Evolutionary conservation across 2,329 filamentous ascomycete species (phyloP).

Genomic region (Colletotrichum zoysiae): DNA sequence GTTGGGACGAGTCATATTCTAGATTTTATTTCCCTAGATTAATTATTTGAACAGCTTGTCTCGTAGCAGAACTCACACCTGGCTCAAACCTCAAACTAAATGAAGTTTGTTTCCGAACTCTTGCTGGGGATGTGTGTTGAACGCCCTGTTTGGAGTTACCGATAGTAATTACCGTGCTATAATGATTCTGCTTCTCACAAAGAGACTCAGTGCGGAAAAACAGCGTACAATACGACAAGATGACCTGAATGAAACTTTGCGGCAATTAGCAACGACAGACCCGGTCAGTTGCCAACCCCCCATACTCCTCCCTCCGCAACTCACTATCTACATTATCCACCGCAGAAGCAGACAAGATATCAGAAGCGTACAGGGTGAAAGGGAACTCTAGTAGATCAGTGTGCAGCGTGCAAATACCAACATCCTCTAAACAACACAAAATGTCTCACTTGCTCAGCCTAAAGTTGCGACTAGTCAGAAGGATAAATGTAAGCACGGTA

Average conservation of each 20-base stretch:
- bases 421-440: no score
- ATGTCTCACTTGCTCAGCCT: no score
- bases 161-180: not conserved
- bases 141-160: not conserved
- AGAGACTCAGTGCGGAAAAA: constrained; percentile 11
- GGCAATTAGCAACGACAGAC: constrained; percentile 24
- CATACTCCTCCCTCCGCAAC: not conserved
- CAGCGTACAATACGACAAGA: constrained; percentile 16
- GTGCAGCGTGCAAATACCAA: no score
- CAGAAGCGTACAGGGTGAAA: no score
- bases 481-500: no score
- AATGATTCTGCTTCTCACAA: not conserved
- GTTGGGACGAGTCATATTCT: not conserved
- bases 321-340: constrained; percentile 23
- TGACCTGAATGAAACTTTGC: constrained; percentile 28
- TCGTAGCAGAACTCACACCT: not conserved
- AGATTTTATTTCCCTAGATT: not conserved
- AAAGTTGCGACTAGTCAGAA: no score
- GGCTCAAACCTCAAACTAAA: not conserved
- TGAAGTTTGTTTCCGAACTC: not conserved
- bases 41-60: not conserved
- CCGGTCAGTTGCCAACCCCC: constrained; percentile 28
- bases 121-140: not conserved
- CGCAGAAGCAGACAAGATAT: not conserved
- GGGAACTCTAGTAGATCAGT: no score